Evolutionary conservation across 257 asterid species (phyloP).

Genomic region (Gardenia jasminoides): DNA sequence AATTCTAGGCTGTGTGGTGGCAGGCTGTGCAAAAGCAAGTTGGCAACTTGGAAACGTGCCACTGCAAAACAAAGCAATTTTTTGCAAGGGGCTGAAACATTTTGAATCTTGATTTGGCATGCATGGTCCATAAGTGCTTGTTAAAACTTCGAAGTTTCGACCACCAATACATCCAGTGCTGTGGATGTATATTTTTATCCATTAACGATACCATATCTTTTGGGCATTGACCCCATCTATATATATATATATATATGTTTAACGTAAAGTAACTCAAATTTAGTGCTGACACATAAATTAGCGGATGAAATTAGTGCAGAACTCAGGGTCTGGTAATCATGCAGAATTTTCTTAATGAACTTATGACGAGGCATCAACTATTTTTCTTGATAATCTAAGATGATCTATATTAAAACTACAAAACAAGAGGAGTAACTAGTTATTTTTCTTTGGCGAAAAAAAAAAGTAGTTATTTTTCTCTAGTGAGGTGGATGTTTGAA

Average conservation of each 20-base stretch:
- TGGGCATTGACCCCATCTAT: no score
- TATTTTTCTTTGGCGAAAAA: no score
- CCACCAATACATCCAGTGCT: not conserved
- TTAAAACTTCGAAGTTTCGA: not conserved
- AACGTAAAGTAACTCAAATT: no score
- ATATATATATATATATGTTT: no score
- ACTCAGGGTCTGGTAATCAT: not conserved
- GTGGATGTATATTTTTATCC: not conserved
- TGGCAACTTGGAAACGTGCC: constrained; percentile 15
- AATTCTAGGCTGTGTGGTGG: not conserved
- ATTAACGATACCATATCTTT: no score
- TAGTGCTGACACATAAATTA: no score
- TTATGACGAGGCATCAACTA: no score
- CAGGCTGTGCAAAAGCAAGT: not conserved
- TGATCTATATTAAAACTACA: no score
- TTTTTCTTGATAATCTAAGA: not conserved
- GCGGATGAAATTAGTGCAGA: no score
- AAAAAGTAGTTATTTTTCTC: no score
- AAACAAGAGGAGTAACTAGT: no score
- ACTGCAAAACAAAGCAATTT: not conserved
- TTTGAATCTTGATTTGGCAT: not conserved
- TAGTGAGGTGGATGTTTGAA: not conserved
- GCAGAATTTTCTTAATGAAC: not conserved
- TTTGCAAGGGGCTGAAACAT: no score
- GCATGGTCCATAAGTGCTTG: not conserved